Percentiles rank a stretch among this genome's conserved stretches.
phyloP scores from a whole-genome alignment of 164 flowering plant genomes.

The Pachysandra terminalis region DNA sequence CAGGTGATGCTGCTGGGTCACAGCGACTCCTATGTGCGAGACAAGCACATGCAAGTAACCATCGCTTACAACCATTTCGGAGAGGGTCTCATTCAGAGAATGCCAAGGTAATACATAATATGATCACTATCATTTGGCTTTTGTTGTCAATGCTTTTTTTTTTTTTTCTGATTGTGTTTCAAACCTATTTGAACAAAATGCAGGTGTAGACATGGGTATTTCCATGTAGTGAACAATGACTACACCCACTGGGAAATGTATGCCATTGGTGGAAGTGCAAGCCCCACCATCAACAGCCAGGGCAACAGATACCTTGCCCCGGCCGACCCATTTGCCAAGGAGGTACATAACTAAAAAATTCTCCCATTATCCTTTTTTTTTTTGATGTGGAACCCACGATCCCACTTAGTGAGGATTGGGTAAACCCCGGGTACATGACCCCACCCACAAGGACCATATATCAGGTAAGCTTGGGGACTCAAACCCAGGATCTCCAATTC shows the following conservation, averaged over 20 bases:
- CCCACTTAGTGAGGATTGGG: too few relatives aligned
- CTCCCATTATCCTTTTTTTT: background rate
- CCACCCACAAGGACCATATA: too few relatives aligned
- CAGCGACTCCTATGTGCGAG: too few relatives aligned
- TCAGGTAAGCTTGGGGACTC: too few relatives aligned
- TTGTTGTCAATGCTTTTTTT: background rate
- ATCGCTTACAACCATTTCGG: constrained; percentile 38
- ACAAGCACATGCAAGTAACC: constrained; percentile 23
- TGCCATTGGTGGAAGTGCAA: constrained; percentile 92
- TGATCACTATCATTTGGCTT: background rate
- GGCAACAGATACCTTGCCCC: constrained; percentile 88
- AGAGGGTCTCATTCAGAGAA: constrained; percentile 66
- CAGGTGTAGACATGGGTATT: constrained; percentile 91
- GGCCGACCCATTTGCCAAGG: constrained; percentile 61
- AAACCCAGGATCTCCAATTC: too few relatives aligned
- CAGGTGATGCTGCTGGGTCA: too few relatives aligned
- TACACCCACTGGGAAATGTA: constrained; percentile 98
- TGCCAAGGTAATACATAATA: constrained; percentile 76
- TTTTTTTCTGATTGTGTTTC: background rate
- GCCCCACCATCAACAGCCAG: constrained; percentile 92
- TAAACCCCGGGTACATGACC: too few relatives aligned
- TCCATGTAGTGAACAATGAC: constrained; percentile 96
- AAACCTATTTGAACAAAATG: background rate
- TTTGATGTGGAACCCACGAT: too few relatives aligned
- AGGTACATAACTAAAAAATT: constrained; percentile 33